Evolutionary conservation across 805 yeast genomes (phyloP).

Genomic region (Candida khao-thaluensis): DNA sequence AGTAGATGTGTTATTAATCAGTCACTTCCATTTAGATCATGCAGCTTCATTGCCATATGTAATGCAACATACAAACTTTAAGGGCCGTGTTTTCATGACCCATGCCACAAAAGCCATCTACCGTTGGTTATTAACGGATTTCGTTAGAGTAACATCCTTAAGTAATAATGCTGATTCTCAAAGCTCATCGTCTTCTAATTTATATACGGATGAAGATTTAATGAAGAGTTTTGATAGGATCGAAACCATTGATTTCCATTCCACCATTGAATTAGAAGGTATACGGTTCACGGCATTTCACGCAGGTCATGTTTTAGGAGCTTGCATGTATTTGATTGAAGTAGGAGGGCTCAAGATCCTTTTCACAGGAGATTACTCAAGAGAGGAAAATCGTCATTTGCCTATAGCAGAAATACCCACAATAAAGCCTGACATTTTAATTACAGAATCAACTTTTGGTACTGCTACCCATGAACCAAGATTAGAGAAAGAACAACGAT

Average conservation of each 20-base stretch:
- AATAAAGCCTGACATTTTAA: constrained; percentile 78
- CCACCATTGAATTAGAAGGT: constrained; percentile 92
- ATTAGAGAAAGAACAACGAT: constrained; percentile 74
- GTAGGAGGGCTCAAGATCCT: constrained; percentile 86
- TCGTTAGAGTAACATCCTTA: constrained; percentile 80
- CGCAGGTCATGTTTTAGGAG: constrained; percentile 99
- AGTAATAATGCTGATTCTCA: constrained; percentile 34
- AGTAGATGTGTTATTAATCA: constrained; percentile 81
- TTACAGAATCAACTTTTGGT: constrained; percentile 96
- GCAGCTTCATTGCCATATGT: constrained; percentile 98
- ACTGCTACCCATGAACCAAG: constrained; percentile 96
- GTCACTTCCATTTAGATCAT: constrained; percentile 96
- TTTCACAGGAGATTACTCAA: constrained; percentile 95
- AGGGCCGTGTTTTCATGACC: constrained; percentile 97
- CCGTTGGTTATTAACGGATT: constrained; percentile 92
- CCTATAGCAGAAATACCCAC: constrained; percentile 95
- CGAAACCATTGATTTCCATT: constrained; percentile 93
- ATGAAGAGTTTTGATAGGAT: constrained; percentile 83
- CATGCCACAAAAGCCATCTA: constrained; percentile 98
- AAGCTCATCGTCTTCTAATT: constrained; percentile 40
- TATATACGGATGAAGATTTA: constrained; percentile 90
- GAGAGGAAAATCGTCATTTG: constrained; percentile 94
- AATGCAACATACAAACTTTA: constrained; percentile 93
- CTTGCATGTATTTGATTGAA: constrained; percentile 96
- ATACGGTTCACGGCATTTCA: constrained; percentile 95